Evolutionary conservation across 106 monocot species (phyloP).

Genomic region (Dendrobium nobile): DNA sequence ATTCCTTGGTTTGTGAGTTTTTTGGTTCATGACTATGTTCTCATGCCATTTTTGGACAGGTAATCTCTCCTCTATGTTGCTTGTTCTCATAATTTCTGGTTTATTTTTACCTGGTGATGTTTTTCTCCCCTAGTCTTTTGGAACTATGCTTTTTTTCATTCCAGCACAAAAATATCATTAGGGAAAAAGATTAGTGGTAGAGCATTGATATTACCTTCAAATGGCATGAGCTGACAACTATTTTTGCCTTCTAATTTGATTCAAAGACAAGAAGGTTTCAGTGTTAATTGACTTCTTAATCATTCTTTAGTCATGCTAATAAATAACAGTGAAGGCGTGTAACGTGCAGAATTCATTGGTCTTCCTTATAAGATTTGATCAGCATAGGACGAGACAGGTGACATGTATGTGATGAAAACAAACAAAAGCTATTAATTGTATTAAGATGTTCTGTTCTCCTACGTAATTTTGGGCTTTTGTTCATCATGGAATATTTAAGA

Average conservation of each 20-base stretch:
- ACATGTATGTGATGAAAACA: too few relatives aligned
- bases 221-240: not conserved
- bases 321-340: not conserved
- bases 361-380: too few relatives aligned
- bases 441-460: too few relatives aligned
- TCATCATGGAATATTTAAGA: too few relatives aligned
- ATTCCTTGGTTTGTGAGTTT: slow-evolving; percentile 81
- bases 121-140: not conserved
- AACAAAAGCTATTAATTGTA: too few relatives aligned
- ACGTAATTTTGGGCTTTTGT: too few relatives aligned
- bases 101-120: not conserved
- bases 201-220: not conserved
- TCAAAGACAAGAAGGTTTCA: not conserved
- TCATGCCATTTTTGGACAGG: slow-evolving; percentile 99
- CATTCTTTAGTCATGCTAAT: not conserved
- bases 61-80: slow-evolving; percentile 15
- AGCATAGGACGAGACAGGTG: too few relatives aligned
- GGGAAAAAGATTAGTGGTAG: not conserved
- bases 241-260: not conserved
- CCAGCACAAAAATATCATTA: not conserved
- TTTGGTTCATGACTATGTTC: slow-evolving; percentile 78
- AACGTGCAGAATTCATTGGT: too few relatives aligned
- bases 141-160: not conserved
- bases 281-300: not conserved
- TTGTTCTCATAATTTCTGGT: not conserved